Evolutionary conservation across 129 eudicot genomes (phyloP), one percentile per base, ranked within the genome.

Genomic region (Tagetes erecta): DNA sequence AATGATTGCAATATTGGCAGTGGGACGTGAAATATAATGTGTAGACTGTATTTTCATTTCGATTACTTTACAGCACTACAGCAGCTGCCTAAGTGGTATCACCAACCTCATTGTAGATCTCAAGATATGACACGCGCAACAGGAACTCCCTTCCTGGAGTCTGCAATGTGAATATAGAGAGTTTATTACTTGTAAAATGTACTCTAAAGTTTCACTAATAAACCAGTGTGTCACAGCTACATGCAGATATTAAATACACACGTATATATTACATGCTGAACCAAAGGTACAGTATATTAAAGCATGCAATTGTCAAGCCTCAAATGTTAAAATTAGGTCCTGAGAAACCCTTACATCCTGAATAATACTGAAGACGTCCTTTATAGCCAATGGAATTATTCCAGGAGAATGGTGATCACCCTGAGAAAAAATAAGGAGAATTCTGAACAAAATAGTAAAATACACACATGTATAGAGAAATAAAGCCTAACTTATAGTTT

Each of bases 121-220:
- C 99, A 66, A 95, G 91, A 70, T 95, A 95, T 9, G 99, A 95
- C 27, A 95, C 99, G 1, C 99, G 96, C 68, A 95, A 90, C 82
- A 95, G 76, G 82, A 91, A 95, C 83, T 95, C 99, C 70, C 97
- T 82, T 20, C 99, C 99, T 51, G 97, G 99, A 71, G 99, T 95
- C 99, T 95, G 92, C 74, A 85, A 50, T 72, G 74, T 80, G 70
- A 76, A 80, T 9, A 69, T 46, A 81, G 53, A 6, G 8, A 36
- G 60, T 71, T 64, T 13, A 79, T 52, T 14, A 51, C 64, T 47
- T 51, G 50, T 68, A 51, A 55, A 36, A 42, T 30, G 39, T 68
- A 67, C 66, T 69, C 77, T 60, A n/a, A 50, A 62, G 57, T 44
- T 70, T 72, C 63, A 50, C 40, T 37, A 56, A 56, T 52, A 37